These are phyloP conservation scores for Diaporthe aspalathi DNA, from an alignment of 2,329 filamentous ascomycete genomes.

Conservation along the genomic window DNA sequence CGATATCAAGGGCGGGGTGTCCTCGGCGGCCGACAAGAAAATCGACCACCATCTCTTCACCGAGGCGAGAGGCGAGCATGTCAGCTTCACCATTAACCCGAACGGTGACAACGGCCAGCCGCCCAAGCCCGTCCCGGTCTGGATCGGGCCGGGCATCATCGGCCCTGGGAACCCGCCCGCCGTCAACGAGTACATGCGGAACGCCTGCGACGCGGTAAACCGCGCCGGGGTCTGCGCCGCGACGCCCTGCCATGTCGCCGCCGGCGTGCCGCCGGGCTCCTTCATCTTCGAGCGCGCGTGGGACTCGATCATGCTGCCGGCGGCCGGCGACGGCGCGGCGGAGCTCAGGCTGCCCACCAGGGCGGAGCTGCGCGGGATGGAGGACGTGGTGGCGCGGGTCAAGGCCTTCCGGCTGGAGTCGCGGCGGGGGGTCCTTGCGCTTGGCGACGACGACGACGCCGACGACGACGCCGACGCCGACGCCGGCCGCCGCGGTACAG, in stretches of 20 bases:
- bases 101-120: conserved; percentile 41
- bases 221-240: conserved; percentile 56
- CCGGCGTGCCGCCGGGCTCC: conserved; percentile 59
- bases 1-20: not conserved
- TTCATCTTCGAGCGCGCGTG: conserved; percentile 65
- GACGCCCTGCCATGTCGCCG: conserved; percentile 60
- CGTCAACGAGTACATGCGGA: conserved; percentile 60
- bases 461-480: no score
- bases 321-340: not conserved
- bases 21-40: not conserved
- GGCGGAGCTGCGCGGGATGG: conserved; percentile 52
- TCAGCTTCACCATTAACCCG: conserved; percentile 46
- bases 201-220: conserved; percentile 53
- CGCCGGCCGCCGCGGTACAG: conserved; percentile 30
- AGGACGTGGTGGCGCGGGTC: conserved; percentile 56
- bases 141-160: conserved; percentile 56
- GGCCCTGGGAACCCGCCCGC: conserved; percentile 48
- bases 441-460: conserved; percentile 29
- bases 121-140: conserved; percentile 51
- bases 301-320: conserved; percentile 59
- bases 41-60: conserved; percentile 18
- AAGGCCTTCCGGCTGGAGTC: conserved; percentile 53
- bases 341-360: conserved; percentile 45
- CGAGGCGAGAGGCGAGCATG: conserved; percentile 37
- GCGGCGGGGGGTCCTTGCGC: conserved; percentile 45